Evolutionary conservation across 2,329 filamentous ascomycete species (phyloP).

Genomic region (Aspergillus oerlinghausenensis): DNA sequence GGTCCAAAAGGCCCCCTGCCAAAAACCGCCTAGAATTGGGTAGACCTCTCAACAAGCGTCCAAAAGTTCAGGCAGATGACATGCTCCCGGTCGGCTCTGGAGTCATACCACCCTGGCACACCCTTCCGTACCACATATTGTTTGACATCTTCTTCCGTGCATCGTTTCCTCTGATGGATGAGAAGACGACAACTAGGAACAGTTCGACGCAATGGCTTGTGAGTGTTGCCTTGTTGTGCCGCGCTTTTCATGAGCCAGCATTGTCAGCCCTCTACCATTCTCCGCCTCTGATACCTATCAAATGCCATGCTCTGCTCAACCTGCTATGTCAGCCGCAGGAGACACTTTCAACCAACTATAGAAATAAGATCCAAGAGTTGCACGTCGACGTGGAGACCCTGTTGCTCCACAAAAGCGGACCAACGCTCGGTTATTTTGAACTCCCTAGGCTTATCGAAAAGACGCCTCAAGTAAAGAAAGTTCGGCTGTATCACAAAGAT

Average conservation of each 20-base stretch:
- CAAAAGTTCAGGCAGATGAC: constrained; percentile 17
- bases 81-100: constrained; percentile 20
- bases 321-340: constrained; percentile 54
- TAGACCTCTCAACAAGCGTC: constrained; percentile 22
- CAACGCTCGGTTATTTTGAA: constrained; percentile 51
- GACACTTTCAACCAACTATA: constrained; percentile 58
- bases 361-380: constrained; percentile 65
- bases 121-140: constrained; percentile 65
- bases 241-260: constrained; percentile 65
- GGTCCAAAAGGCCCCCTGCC: constrained; percentile 12
- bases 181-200: constrained; percentile 19
- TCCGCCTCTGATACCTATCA: constrained; percentile 57
- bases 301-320: constrained; percentile 46
- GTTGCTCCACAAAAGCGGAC: constrained; percentile 51
- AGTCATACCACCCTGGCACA: constrained; percentile 53
- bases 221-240: constrained; percentile 58
- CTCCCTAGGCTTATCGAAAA: constrained; percentile 56
- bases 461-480: constrained; percentile 61
- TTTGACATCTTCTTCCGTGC: constrained; percentile 66
- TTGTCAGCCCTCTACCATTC: constrained; percentile 66
- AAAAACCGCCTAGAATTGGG: constrained; percentile 17
- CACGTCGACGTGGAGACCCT: constrained; percentile 62
- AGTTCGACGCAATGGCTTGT: constrained; percentile 55
- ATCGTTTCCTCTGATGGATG: constrained; percentile 52
- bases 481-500: constrained; percentile 67